Base-by-base conservation (phyloP, 768 basidiomycete species). In the Butyriboletus loyo region DNA sequence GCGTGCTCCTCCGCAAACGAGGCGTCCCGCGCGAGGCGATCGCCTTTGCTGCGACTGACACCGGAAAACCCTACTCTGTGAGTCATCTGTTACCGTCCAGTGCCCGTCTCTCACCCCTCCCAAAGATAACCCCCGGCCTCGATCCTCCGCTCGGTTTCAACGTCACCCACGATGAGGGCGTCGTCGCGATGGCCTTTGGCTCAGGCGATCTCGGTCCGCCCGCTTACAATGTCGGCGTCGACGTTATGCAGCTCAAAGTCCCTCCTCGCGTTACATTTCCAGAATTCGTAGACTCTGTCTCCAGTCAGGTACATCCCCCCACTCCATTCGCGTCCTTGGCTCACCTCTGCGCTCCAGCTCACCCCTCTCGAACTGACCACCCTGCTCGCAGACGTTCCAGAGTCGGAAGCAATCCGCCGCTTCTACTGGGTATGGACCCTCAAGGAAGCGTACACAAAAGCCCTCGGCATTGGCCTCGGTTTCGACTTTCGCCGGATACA, bases 391-490 rank as follows among this genome's bases (percentile, higher is more conserved):
- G 72, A 75, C 10, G 62, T 77, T 7, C 67, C 80, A 25, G 67
- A 77, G 52, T 64, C 70, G 8, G 82, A 85, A 54, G 79, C 76
- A 3, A 69, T 88, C n/a, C 72, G 74, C 39, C 72, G 74, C 15
- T 87, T 93, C 66, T 90, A 87, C 63, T 85, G 85, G 77, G 81
- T 91, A 57, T 94, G 92, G 92, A 92, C 92, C 7, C 70, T 90
- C 65, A 95, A 95, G 70, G 92, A 95, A 67, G 91, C 92, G 4
- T 93, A 92, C 67, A 91, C 89, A 7, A 95, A 94, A 71, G 89
- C 90, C 3, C 76, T 93, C 31, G 92, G 92, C 1, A 65, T 87
- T 31, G 92, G 92, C 0, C 78, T 94, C 14, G 86, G 89, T 2
- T 92, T 92, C 63, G 87, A 92, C 59, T 88, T 92, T 69, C 75